phyloP scores from a whole-genome alignment of 2,329 filamentous ascomycete genomes.

The Penicillium psychrosexuale region DNA sequence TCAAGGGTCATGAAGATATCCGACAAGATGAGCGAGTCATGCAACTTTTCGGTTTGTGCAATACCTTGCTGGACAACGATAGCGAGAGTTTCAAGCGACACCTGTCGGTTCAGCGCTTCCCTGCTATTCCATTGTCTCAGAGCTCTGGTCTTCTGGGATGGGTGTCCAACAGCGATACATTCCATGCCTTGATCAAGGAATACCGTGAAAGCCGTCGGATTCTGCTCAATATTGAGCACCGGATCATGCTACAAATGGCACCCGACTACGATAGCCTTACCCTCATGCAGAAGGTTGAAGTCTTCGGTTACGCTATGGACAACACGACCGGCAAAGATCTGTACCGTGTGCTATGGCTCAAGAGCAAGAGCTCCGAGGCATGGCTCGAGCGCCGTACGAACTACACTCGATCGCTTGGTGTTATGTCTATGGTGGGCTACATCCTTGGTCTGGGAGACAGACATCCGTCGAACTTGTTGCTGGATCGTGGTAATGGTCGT shows the following conservation, averaged over 20 bases:
- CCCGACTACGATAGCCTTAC: slow-evolving; percentile 98
- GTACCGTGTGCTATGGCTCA: slow-evolving; percentile 96
- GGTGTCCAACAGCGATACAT: slow-evolving; percentile 95
- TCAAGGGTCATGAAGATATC: slow-evolving; percentile 99
- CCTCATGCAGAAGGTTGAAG: slow-evolving; percentile 99
- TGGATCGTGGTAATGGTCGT: slow-evolving; percentile 92
- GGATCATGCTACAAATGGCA: slow-evolving; percentile 99
- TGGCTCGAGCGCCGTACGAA: slow-evolving; percentile 99
- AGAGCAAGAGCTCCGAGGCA: slow-evolving; percentile 95
- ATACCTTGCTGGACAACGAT: slow-evolving; percentile 89
- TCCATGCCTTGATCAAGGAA: slow-evolving; percentile 94
- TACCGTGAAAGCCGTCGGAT: slow-evolving; percentile 98
- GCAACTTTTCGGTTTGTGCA: slow-evolving; percentile 97
- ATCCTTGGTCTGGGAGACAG: slow-evolving; percentile 95
- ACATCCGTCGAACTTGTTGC: slow-evolving; percentile 96
- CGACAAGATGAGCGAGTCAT: slow-evolving; percentile 98
- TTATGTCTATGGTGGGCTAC: slow-evolving; percentile 99
- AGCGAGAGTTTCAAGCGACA: slow-evolving; percentile 96
- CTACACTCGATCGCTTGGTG: slow-evolving; percentile 92
- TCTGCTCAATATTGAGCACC: slow-evolving; percentile 96
- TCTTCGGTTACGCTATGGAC: slow-evolving; percentile 97
- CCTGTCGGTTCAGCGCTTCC: slow-evolving; percentile 91
- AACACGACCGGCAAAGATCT: slow-evolving; percentile 98
- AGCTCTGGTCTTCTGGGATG: slow-evolving; percentile 93
- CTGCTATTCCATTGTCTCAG: slow-evolving; percentile 94